Evolutionary conservation across 2,329 filamentous ascomycete genomes (phyloP).

Genomic region (Sporothrix euskadiensis): DNA sequence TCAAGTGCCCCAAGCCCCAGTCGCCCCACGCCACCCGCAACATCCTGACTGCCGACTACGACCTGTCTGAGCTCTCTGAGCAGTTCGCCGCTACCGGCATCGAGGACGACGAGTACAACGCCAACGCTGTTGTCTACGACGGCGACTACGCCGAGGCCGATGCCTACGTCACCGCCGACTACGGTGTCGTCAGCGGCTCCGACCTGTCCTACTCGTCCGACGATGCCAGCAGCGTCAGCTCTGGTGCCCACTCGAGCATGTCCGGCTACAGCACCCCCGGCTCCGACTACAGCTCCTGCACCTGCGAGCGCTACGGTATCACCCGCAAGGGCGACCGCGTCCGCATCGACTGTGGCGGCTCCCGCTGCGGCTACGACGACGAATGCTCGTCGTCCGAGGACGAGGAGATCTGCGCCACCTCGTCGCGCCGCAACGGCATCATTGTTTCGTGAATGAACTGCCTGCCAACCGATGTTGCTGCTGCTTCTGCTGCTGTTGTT

Average conservation of each 20-base stretch:
- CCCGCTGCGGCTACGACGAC: slow-evolving; percentile 79
- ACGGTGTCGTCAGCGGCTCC: slow-evolving; percentile 52
- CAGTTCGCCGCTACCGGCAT: slow-evolving; percentile 67
- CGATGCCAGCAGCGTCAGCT: slow-evolving; percentile 56
- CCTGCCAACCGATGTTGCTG: neutral
- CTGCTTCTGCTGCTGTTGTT: neutral
- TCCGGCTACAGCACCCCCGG: slow-evolving; percentile 77
- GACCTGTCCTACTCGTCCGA: slow-evolving; percentile 71
- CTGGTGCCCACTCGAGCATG: slow-evolving; percentile 65
- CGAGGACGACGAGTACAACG: slow-evolving; percentile 39
- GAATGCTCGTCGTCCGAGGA: slow-evolving; percentile 64
- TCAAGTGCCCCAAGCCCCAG: slow-evolving; percentile 86
- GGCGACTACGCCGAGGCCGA: slow-evolving; percentile 24
- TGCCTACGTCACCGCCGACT: slow-evolving; percentile 53
- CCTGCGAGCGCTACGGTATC: slow-evolving; percentile 95
- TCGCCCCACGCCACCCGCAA: slow-evolving; percentile 84
- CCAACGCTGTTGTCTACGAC: slow-evolving; percentile 24
- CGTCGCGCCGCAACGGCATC: slow-evolving; percentile 64
- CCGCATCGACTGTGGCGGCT: slow-evolving; percentile 92
- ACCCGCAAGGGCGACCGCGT: slow-evolving; percentile 89
- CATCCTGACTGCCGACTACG: slow-evolving; percentile 81
- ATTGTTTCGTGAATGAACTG: slow-evolving; percentile 49
- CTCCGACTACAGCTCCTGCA: slow-evolving; percentile 78
- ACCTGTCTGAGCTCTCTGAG: slow-evolving; percentile 73
- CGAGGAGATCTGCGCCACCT: slow-evolving; percentile 56